Percentiles rank a stretch among this genome's conserved stretches.
Conservation (phyloP, 2,329 filamentous ascomycete genomes). For the Alternaria conjuncta region DNA sequence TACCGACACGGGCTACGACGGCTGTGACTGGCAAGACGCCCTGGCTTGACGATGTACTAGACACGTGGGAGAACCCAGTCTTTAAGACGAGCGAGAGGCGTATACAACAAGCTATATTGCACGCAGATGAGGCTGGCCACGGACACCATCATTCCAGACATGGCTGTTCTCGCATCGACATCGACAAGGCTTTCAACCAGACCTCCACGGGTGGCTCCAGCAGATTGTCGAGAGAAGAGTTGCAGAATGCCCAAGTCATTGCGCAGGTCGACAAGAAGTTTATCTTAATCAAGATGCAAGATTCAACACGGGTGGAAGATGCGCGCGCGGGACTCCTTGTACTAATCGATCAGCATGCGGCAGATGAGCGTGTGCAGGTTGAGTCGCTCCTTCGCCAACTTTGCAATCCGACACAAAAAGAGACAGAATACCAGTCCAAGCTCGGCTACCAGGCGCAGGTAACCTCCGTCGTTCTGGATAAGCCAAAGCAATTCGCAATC, state of each 20-base stretch:
- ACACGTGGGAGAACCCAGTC: constrained; percentile 76
- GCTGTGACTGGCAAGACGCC: constrained; percentile 18
- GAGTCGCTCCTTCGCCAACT: constrained; percentile 72
- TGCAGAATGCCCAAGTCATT: constrained; percentile 67
- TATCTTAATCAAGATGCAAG: constrained; percentile 69
- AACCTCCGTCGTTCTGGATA: constrained; percentile 48
- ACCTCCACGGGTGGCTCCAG: constrained; percentile 25
- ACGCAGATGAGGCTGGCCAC: constrained; percentile 13
- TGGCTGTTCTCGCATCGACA: constrained; percentile 17
- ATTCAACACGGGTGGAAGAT: background rate
- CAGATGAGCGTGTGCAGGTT: constrained; percentile 84
- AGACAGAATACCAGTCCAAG: constrained; percentile 34
- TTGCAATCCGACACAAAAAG: constrained; percentile 42
- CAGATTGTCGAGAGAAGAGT: constrained; percentile 64
- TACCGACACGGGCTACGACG: constrained; percentile 27
- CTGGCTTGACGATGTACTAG: constrained; percentile 68
- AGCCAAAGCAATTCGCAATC: constrained; percentile 70
- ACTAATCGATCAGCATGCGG: constrained; percentile 91
- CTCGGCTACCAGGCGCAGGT: constrained; percentile 42
- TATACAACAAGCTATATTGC: constrained; percentile 49
- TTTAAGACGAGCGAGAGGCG: constrained; percentile 63
- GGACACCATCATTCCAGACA: background rate
- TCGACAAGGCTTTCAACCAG: constrained; percentile 34
- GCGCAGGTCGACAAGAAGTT: constrained; percentile 91
- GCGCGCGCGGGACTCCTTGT: constrained; percentile 60